Evolutionary conservation across 257 asterid genomes (phyloP), one percentile per base, ranked within the genome.

Genomic region (Cinchona pubescens): DNA sequence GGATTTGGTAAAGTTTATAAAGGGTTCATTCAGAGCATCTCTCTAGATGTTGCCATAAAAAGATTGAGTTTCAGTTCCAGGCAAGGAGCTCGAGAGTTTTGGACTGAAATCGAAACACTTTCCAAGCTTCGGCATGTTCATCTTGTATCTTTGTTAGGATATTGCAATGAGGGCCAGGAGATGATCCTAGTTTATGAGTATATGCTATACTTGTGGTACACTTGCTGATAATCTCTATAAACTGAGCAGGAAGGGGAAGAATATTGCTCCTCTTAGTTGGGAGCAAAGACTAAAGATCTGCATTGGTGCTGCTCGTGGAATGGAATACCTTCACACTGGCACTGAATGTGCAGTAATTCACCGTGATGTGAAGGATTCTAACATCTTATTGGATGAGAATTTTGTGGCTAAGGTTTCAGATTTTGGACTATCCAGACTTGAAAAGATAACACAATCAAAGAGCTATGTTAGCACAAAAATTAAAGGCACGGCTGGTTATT

Each of bases 271-370:
- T 78, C 78, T 78, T 32, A 38, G 63, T 55, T 78, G 82, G 78
- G 78, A 78, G 35, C 43, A 72, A 67, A 73, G 82, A 45, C 78
- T 78, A 3, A 56, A 53, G 30, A 78, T 78, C 42, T 72, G 71
- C 82, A 78, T 78, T 23, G 82, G 82, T 18, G 82, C 82, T 56
- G 82, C 82, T 72, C 78, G 75, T 32, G 82, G 82, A 61, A 75
- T 78, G 8, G 78, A 56, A 18, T 78, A 55, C 51, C 82, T 78
- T 30, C 82, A 78, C 51, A 78, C 70, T 4, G 75, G 82, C 32
- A 66, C 69, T 19, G 56, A 45, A 66, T 11, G 18, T 13, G 78
- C 75, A 38, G 43, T 78, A 43, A 78, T 78, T 4, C 82, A 78
- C 69, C 76, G 82, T n/a, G 82, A 73, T 73, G 75, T 78, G 70